Conservation (phyloP, 164 flowering plant genomes). For the Warburgia ugandensis region DNA sequence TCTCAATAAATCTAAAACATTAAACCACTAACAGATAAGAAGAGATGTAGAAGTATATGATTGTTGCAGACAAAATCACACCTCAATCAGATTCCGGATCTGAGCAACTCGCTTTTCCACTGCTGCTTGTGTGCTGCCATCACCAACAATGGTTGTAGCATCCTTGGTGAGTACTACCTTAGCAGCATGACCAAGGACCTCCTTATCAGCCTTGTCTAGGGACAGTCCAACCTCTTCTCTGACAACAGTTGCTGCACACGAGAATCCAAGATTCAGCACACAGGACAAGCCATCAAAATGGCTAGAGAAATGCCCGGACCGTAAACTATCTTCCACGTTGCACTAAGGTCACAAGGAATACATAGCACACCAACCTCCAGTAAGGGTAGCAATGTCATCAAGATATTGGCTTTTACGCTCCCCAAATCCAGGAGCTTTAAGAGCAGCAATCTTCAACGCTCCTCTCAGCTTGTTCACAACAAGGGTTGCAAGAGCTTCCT, state of each 20-base stretch:
- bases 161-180: slow-evolving; percentile 97
- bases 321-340: too few relatives aligned
- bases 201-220: slow-evolving; percentile 79
- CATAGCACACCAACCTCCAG: slow-evolving; percentile 77
- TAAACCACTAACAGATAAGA: too few relatives aligned
- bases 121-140: slow-evolving; percentile 94
- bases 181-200: slow-evolving; percentile 86
- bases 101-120: slow-evolving; percentile 83
- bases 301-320: too few relatives aligned
- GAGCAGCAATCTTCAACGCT: slow-evolving; percentile 85
- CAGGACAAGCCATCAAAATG: too few relatives aligned
- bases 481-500: slow-evolving; percentile 97
- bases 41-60: neutral
- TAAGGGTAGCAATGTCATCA: slow-evolving; percentile 90
- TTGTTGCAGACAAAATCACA: slow-evolving; percentile 2
- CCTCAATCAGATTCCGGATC: slow-evolving; percentile 84
- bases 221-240: slow-evolving; percentile 93
- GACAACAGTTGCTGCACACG: slow-evolving; percentile 86
- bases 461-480: slow-evolving; percentile 97
- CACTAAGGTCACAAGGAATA: too few relatives aligned
- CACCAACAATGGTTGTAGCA: slow-evolving; percentile 85
- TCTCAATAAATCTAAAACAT: too few relatives aligned
- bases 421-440: slow-evolving; percentile 99
- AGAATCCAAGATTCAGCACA: too few relatives aligned
- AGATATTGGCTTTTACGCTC: slow-evolving; percentile 94